These are phyloP conservation scores for Bruguiera sexangula DNA, from an alignment of 345 rosid genomes.

Conservation along the genomic window DNA sequence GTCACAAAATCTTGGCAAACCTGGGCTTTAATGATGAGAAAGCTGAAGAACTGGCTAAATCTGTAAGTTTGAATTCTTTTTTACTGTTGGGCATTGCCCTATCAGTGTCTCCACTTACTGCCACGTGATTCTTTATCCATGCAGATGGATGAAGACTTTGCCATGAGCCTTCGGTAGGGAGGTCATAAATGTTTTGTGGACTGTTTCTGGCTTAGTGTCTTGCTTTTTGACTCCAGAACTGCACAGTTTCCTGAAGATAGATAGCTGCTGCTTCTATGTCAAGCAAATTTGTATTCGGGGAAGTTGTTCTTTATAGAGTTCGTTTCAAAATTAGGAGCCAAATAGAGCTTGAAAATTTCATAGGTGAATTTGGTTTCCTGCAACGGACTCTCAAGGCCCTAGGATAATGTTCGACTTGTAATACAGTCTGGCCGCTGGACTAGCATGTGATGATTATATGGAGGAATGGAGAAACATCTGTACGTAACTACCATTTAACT, in stretches of 20 bases:
- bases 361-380: no score
- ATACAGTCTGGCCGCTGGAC: no score
- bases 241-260: not conserved
- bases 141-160: conserved; percentile 62
- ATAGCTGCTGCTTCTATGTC: conserved; percentile 1
- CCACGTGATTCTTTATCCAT: conserved; percentile 20
- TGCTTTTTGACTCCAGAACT: not conserved
- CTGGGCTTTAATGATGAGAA: conserved; percentile 80
- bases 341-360: no score
- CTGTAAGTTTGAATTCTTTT: conserved; percentile 39
- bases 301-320: not conserved
- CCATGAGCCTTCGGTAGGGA: conserved; percentile 42
- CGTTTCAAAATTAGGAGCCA: not conserved
- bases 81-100: not conserved
- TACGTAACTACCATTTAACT: not conserved
- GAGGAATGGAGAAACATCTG: no score
- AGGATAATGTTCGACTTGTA: no score
- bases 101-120: not conserved
- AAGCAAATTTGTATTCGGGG: conserved; percentile 2
- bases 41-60: conserved; percentile 64
- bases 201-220: not conserved
- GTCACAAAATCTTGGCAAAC: conserved; percentile 51
- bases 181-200: conserved; percentile 10
- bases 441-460: no score
- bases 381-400: no score